Evolutionary conservation across 2,329 filamentous ascomycete species (phyloP).

Genomic region (Alternaria gaisen): DNA sequence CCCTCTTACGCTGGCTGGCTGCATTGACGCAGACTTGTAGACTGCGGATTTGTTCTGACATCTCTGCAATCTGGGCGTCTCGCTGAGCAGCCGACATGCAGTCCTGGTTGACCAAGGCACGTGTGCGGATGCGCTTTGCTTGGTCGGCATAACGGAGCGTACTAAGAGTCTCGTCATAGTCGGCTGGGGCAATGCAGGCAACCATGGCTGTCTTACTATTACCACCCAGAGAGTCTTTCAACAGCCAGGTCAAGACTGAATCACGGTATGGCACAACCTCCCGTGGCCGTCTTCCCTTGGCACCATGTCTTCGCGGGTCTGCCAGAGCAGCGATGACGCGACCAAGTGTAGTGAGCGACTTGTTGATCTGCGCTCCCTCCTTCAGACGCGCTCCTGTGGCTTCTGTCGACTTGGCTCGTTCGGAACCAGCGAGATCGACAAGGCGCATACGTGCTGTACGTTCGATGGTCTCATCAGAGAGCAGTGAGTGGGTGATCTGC

Average conservation of each 20-base stretch:
- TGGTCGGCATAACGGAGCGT: constrained; percentile 97
- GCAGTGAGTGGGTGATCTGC: constrained; percentile 96
- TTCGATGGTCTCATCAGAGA: constrained; percentile 97
- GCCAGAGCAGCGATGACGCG: constrained; percentile 93
- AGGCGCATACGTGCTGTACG: constrained; percentile 91
- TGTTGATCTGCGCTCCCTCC: constrained; percentile 98
- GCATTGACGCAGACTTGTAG: constrained; percentile 77
- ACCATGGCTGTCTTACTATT: constrained; percentile 99
- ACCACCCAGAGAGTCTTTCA: constrained; percentile 94
- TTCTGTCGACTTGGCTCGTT: constrained; percentile 94
- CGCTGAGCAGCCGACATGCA: constrained; percentile 90
- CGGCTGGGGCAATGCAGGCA: constrained; percentile 91
- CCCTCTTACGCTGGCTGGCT: constrained; percentile 72
- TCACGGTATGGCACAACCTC: constrained; percentile 92
- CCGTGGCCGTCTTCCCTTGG: constrained; percentile 53
- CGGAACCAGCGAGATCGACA: constrained; percentile 93
- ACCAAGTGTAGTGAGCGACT: constrained; percentile 93
- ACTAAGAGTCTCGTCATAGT: constrained; percentile 96
- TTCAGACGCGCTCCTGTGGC: constrained; percentile 89
- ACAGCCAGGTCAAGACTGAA: constrained; percentile 81
- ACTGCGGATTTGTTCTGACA: constrained; percentile 91
- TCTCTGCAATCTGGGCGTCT: constrained; percentile 90
- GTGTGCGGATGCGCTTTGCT: constrained; percentile 94
- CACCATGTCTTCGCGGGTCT: constrained; percentile 66
- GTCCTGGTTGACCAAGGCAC: constrained; percentile 94